Conservation (phyloP, 140 eudicot species). For the Senecio squalidus region DNA sequence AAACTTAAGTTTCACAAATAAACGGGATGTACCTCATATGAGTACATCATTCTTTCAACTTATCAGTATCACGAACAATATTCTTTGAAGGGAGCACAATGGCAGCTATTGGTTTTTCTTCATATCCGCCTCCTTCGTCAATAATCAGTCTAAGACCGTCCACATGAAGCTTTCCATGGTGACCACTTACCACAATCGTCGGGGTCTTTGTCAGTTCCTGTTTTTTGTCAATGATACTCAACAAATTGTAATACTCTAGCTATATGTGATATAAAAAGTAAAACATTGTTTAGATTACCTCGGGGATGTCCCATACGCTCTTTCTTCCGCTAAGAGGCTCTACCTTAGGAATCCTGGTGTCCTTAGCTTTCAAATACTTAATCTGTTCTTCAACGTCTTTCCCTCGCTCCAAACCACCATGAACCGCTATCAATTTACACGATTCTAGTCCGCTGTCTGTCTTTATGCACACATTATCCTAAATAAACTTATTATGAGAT, state of each 20-base stretch:
- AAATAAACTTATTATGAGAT: constrained; percentile 1
- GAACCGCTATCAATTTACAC: constrained; percentile 84
- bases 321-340: constrained; percentile 85
- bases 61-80: constrained; percentile 74
- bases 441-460: constrained; percentile 54
- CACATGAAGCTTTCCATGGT: constrained; percentile 83
- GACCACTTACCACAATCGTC: constrained; percentile 81
- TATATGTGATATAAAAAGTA: neutral
- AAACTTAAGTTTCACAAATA: neutral
- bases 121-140: constrained; percentile 65
- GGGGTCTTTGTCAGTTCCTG: constrained; percentile 51
- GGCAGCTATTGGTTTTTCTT: constrained; percentile 67
- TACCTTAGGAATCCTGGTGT: constrained; percentile 63
- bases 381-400: constrained; percentile 62
- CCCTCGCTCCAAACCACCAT: constrained; percentile 80
- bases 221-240: neutral
- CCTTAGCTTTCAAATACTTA: constrained; percentile 53
- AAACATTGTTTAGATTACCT: constrained; percentile 36
- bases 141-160: constrained; percentile 71
- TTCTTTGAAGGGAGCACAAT: constrained; percentile 65
- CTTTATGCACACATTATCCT: constrained; percentile 77
- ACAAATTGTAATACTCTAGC: neutral
- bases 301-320: constrained; percentile 75
- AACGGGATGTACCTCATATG: neutral
- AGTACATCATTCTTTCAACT: neutral